These are phyloP conservation scores for Medakamo hakoo DNA, from an alignment of 139 green algal species.

Conservation along the genomic window DNA sequence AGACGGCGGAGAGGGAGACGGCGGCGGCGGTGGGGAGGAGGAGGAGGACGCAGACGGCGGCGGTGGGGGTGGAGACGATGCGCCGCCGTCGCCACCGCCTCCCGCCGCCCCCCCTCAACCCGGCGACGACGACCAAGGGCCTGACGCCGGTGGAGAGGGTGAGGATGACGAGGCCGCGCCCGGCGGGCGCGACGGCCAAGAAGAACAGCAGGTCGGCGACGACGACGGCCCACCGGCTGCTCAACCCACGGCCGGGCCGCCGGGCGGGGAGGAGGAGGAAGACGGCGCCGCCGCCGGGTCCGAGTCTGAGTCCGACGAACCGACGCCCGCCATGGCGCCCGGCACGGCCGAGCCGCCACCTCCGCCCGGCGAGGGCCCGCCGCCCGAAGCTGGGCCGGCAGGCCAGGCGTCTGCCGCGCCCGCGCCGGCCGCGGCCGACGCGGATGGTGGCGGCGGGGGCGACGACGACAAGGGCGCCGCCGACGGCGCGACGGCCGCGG, in stretches of 20 bases:
- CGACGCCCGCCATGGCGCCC: no score
- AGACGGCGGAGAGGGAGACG: constrained; percentile 43
- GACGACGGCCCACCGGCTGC: neutral
- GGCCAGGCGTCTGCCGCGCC: no score
- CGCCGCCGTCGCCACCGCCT: constrained; percentile 10
- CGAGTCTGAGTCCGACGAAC: constrained; percentile 2
- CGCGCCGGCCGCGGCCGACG: neutral
- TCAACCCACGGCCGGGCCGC: constrained; percentile 6
- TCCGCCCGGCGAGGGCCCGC: constrained; percentile 1
- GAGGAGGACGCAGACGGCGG: constrained; percentile 11
- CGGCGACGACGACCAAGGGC: constrained; percentile 6
- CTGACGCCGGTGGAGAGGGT: neutral
- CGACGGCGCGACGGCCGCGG: neutral
- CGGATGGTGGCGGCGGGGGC: no score
- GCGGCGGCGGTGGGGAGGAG: constrained; percentile 5
- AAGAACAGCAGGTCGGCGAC: constrained; percentile 3
- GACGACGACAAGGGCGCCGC: neutral
- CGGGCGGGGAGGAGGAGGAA: neutral
- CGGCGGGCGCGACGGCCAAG: neutral
- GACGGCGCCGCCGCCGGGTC: neutral
- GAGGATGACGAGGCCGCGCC: constrained; percentile 6
- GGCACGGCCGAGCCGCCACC: constrained; percentile 11
- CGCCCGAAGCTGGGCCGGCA: no score
- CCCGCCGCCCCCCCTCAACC: constrained; percentile 6
- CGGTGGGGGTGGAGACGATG: constrained; percentile 10